phyloP scores from a whole-genome alignment of 2,329 filamentous ascomycete genomes.

The Aspergillus proliferans region DNA sequence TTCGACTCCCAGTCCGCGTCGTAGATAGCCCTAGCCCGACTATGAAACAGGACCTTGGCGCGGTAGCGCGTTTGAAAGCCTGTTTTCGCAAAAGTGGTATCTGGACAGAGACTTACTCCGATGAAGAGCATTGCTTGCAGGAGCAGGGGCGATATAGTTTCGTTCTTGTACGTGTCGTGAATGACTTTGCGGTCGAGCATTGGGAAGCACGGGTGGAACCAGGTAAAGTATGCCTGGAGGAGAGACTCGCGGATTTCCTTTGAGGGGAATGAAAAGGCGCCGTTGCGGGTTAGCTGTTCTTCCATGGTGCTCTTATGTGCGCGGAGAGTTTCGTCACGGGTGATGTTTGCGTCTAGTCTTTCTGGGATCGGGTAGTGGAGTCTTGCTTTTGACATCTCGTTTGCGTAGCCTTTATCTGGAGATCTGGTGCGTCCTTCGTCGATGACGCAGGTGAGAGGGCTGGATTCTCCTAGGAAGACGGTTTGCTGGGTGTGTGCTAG shows the following conservation, averaged over 20 bases:
- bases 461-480: slow-evolving; percentile 45
- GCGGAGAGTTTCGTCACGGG: slow-evolving; percentile 14
- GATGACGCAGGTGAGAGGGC: slow-evolving; percentile 45
- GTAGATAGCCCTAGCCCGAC: slow-evolving; percentile 46
- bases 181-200: slow-evolving; percentile 46
- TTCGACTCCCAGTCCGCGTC: slow-evolving; percentile 50
- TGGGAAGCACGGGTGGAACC: slow-evolving; percentile 54
- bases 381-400: slow-evolving; percentile 28
- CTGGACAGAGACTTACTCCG: slow-evolving; percentile 49
- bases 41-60: slow-evolving; percentile 48
- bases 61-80: slow-evolving; percentile 46
- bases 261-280: slow-evolving; percentile 43
- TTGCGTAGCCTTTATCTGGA: slow-evolving; percentile 23
- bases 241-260: slow-evolving; percentile 38
- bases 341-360: slow-evolving; percentile 8
- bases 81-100: slow-evolving; percentile 39
- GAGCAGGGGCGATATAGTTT: slow-evolving; percentile 45
- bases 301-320: slow-evolving; percentile 27
- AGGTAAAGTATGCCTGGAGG: slow-evolving; percentile 49
- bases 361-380: slow-evolving; percentile 33
- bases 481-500: slow-evolving; percentile 13
- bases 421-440: slow-evolving; percentile 30
- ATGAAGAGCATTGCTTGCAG: slow-evolving; percentile 52
- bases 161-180: slow-evolving; percentile 33
- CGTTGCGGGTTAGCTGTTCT: slow-evolving; percentile 34